Evolutionary conservation across 306 rosid genomes (phyloP), one percentile per base, ranked within the genome.

Genomic region (Cucurbita moschata): DNA sequence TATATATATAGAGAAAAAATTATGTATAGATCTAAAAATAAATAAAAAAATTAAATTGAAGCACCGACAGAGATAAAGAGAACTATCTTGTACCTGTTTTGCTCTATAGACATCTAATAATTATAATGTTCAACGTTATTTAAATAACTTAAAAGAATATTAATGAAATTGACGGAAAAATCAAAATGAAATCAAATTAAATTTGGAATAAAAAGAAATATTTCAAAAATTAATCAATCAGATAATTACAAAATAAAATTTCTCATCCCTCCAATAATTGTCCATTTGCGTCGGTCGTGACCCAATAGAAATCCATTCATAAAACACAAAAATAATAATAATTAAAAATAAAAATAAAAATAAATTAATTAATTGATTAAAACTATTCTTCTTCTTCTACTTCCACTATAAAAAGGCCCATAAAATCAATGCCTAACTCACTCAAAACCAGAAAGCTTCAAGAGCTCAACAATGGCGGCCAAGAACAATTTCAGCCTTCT

Each of bases 381-480:
- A 8, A 7, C 30, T 11, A 47, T 0, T 8, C 4, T n/a, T 16
- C 19, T 40, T 18, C 50, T 40, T 64, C 51, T 18, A 8, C 52
- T 64, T 40, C 71, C 71, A 42, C 51, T 64, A 64, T 64, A 64
- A 64, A 64, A 42, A 10, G 52, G 71, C 16, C 51, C 16, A 42
- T 64, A 2, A 10, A 40, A 30, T 3, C 4, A 64, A 64, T 42
- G 51, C 9, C 69, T 5, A 1, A 10, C 52, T 62, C 46, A 62
- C 23, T 8, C 11, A 7, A 42, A 64, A 64, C 51, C 71, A 64
- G 71, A 21, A 63, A 64, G 71, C 71, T 64, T 42, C 71, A 42
- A 18, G 7, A 43, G 71, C 71, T 64, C 71, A 42, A 64, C 51
- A 42, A 64, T 64, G 71, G 71, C 71, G 52, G 52, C 37, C 16